A percentile compares a stretch with the other conserved stretches of the same genome.
These are phyloP conservation scores for Yarrowia sp. DNA, from an alignment of 805 yeast species.

Conservation along the genomic window DNA sequence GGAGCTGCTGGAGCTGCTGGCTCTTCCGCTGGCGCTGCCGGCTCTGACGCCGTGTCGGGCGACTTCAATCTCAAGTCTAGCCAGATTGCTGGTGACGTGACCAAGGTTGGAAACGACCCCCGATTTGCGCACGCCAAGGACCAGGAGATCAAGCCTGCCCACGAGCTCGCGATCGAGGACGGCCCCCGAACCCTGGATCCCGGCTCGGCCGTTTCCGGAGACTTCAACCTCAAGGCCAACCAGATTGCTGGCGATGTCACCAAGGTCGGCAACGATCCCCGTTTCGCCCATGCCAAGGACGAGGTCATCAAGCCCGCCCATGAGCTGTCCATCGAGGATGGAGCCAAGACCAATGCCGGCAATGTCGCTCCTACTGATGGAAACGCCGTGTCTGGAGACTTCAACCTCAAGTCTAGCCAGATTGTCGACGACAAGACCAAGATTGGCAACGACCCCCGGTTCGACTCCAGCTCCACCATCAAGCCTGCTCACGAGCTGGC, in stretches of 20 bases:
- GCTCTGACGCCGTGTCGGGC: constrained; percentile 2
- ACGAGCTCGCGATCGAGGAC: constrained; percentile 14
- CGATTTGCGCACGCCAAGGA: neutral
- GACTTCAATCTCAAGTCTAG: constrained; percentile 17
- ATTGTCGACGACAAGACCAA: constrained; percentile 1
- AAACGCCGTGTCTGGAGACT: neutral
- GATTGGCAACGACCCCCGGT: constrained; percentile 12
- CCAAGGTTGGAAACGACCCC: constrained; percentile 20
- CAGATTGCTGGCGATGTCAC: constrained; percentile 7
- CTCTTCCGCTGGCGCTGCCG: neutral
- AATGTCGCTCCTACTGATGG: too few relatives aligned
- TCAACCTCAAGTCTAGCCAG: constrained; percentile 12
- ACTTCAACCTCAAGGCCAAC: constrained; percentile 11
- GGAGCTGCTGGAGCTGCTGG: neutral
- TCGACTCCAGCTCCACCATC: neutral
- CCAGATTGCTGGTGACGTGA: constrained; percentile 5
- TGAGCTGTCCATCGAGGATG: neutral
- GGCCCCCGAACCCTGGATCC: constrained; percentile 22
- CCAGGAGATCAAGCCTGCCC: neutral
- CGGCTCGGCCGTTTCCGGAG: constrained; percentile 20
- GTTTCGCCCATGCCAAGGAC: neutral
- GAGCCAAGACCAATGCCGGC: neutral
- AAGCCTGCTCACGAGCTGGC: constrained; percentile 1
- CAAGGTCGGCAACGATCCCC: neutral
- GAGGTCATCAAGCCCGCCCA: neutral